Percentiles rank a stretch among this genome's conserved stretches.
phyloP scores from a whole-genome alignment of 805 yeast species.

The Starmerella sp. region DNA sequence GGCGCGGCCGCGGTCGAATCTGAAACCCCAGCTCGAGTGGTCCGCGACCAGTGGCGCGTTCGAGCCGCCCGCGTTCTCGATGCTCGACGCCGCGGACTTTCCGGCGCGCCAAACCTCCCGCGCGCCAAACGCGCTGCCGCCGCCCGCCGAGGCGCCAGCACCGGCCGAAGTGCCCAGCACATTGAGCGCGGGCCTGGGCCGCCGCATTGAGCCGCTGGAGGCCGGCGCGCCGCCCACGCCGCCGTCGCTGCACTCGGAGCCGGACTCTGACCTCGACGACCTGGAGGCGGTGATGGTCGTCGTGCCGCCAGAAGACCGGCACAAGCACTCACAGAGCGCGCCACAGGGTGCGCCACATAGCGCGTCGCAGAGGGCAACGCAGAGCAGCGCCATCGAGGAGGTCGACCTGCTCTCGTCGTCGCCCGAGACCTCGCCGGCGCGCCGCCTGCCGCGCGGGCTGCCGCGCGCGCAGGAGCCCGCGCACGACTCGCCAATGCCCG shows the following conservation, averaged over 20 bases:
- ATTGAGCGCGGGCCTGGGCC: background rate
- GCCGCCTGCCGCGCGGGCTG: too few species aligned
- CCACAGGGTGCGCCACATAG: background rate
- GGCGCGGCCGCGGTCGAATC: conserved; percentile 7
- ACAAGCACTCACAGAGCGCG: background rate
- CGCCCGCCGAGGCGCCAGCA: background rate
- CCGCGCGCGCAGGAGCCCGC: too few species aligned
- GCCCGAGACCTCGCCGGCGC: background rate
- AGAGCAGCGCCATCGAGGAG: background rate
- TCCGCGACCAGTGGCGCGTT: background rate
- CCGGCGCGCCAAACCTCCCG: background rate
- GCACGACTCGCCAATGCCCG: too few species aligned
- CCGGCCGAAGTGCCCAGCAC: background rate
- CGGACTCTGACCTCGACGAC: background rate
- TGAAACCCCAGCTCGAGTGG: conserved; percentile 4
- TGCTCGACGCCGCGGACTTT: background rate
- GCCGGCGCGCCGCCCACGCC: background rate
- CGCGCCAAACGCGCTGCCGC: background rate
- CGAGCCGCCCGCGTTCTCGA: background rate
- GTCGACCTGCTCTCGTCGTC: background rate
- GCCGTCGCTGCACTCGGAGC: background rate
- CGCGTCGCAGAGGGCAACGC: background rate
- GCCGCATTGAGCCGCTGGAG: background rate
- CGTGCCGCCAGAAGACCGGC: background rate
- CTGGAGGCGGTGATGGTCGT: background rate